Percentiles rank a stretch among this genome's conserved stretches.
phyloP scores from a whole-genome alignment of 1,284 basidiomycete species.

The Austroboletus novae-zelandiae region DNA sequence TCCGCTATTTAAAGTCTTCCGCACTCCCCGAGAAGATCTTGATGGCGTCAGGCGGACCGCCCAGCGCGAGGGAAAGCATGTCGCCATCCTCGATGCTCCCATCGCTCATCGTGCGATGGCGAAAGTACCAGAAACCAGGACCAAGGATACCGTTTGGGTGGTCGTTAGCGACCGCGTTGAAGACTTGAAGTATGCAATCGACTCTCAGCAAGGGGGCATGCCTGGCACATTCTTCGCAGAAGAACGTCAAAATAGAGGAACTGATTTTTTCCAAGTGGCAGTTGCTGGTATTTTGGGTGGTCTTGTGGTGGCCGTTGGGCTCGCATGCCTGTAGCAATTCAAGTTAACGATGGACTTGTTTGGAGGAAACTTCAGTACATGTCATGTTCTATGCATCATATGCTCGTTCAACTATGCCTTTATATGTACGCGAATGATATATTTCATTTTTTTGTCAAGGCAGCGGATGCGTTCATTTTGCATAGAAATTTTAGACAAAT shows the following conservation, averaged over 20 bases:
- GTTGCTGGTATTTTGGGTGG: conserved; percentile 31
- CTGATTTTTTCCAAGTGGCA: conserved; percentile 31
- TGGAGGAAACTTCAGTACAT: background rate
- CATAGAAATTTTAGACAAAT: background rate
- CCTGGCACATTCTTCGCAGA: conserved; percentile 30
- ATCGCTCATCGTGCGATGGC: conserved; percentile 22
- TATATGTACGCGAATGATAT: conserved; percentile 18
- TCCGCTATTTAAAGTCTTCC: conserved; percentile 35
- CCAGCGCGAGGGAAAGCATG: conserved; percentile 31
- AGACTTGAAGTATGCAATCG: conserved; percentile 32
- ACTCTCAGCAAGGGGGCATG: conserved; percentile 32
- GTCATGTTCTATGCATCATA: conserved; percentile 16
- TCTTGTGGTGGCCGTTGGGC: conserved; percentile 28
- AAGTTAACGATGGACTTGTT: conserved; percentile 1
- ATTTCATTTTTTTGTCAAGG: conserved; percentile 2
- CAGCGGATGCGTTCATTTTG: background rate
- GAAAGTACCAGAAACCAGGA: conserved; percentile 17
- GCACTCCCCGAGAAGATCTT: conserved; percentile 31
- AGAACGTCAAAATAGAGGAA: conserved; percentile 14
- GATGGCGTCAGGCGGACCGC: conserved; percentile 23
- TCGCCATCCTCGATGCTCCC: conserved; percentile 29
- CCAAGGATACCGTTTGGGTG: conserved; percentile 29
- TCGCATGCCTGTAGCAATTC: conserved; percentile 33
- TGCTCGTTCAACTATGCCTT: conserved; percentile 12
- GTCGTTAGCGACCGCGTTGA: conserved; percentile 34